Base-by-base conservation (phyloP, 768 basidiomycete genomes). In the Panaeolus cyanescens region DNA sequence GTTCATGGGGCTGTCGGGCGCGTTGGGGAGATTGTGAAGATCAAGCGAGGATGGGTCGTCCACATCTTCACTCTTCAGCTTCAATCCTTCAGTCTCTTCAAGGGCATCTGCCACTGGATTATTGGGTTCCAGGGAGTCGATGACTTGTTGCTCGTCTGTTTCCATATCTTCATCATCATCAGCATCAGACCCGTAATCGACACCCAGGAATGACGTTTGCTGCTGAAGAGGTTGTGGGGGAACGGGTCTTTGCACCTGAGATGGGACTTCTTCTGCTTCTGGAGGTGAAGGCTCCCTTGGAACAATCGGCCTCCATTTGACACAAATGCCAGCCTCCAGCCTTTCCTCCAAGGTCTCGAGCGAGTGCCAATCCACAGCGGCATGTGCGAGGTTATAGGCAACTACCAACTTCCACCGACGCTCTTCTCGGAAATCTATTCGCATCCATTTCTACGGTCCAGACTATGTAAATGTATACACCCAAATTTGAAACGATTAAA, bases 371-470 rank as follows among this genome's bases (percentile, higher is more conserved):
- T 94, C 90, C 6, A 92, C 82, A 20, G 95, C 90, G 25, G 92
- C 85, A 31, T 85, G 87, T 0, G 93, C 91, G 30, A 99, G 73
- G 61, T 89, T 89, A 70, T 89, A 90, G 0, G 97, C 96, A 28
- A 93, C 71, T 2, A 89, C 88, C 40, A 91, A 76, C 73, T 99
- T 99, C 95, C 95, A 99, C 67, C 84, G 87, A 37, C 92, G 83
- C 70, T 99, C 97, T 74, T 99, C 96, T 19, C 92, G 88, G 66
- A 97, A 98, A 72, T 99, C 97, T 34, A 85, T 85, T 28, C 93
- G 91, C 86, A 99, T 90, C 97, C 97, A 99, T 85, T 91, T 93
- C 96, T 95, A 56, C 0, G 19, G 22, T 30, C 57, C 45, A 64
- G 55, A 64, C 28, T 53, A 37, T 40, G n/a, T 50, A 62, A 62